Percentiles rank a stretch among this genome's conserved stretches.
Conservation (phyloP, 192 early-diverging fungal species). For the Backusella circina region DNA sequence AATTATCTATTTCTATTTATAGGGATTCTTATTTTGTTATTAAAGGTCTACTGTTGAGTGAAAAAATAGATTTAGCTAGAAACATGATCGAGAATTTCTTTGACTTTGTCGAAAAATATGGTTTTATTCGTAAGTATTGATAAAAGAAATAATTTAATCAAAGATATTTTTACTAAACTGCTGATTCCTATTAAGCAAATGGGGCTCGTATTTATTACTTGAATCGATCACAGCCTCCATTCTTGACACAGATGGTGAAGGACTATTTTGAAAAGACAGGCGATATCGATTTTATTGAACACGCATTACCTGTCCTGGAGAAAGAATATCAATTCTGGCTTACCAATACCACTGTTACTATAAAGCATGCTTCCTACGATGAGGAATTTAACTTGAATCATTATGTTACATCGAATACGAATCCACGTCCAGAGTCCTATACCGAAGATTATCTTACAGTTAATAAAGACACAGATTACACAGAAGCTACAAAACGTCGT, state of each 20-base stretch:
- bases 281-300: conserved; percentile 40
- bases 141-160: not conserved
- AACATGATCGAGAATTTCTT: conserved; percentile 61
- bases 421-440: conserved; percentile 68
- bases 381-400: conserved; percentile 42
- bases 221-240: conserved; percentile 72
- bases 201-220: conserved; percentile 74
- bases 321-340: conserved; percentile 66
- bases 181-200: conserved; percentile 42
- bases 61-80: conserved; percentile 41
- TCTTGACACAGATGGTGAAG: conserved; percentile 67
- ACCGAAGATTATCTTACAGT: conserved; percentile 54
- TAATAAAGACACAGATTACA: conserved; percentile 37
- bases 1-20: not conserved
- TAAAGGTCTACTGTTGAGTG: conserved; percentile 59
- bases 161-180: not conserved
- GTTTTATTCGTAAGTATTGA: conserved; percentile 60
- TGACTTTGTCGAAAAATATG: conserved; percentile 52
- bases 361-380: conserved; percentile 18
- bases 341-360: conserved; percentile 42
- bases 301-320: conserved; percentile 51
- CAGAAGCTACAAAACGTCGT: conserved; percentile 9
- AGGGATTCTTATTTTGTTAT: conserved; percentile 68
- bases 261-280: conserved; percentile 51
- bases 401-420: conserved; percentile 50